phyloP scores from a whole-genome alignment of 768 basidiomycete species.

The Amanita jacksonii region DNA sequence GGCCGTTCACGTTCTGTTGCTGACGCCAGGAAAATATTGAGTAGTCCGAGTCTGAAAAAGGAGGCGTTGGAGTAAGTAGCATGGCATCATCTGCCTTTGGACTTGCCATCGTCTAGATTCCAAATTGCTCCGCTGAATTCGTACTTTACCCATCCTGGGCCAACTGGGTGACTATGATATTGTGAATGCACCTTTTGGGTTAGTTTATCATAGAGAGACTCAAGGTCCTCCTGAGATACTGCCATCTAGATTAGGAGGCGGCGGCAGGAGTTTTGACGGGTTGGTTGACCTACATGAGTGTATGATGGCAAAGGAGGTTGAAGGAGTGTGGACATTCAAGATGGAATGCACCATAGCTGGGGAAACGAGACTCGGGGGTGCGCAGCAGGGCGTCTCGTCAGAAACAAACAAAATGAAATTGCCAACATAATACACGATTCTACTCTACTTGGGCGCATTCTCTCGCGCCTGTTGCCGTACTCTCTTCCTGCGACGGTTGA shows the following conservation, averaged over 20 bases:
- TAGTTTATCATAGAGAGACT: conserved; percentile 59
- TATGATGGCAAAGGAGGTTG: conserved; percentile 61
- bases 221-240: conserved; percentile 65
- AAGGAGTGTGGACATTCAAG: conserved; percentile 70
- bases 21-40: conserved; percentile 77
- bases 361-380: background rate
- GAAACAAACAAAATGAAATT: conserved; percentile 4
- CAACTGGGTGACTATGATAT: conserved; percentile 52
- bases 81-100: background rate
- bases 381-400: background rate
- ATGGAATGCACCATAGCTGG: conserved; percentile 28
- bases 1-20: conserved; percentile 25
- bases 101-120: conserved; percentile 84
- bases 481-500: conserved; percentile 42
- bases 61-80: background rate
- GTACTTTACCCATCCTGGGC: conserved; percentile 81
- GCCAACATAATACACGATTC: conserved; percentile 1
- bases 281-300: conserved; percentile 54
- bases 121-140: conserved; percentile 69
- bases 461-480: conserved; percentile 84
- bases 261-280: conserved; percentile 8
- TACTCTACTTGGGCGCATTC: conserved; percentile 70
- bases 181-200: conserved; percentile 53
- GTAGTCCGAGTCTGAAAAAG: conserved; percentile 67
- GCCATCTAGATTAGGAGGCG: conserved; percentile 6